Percentiles rank a stretch among this genome's conserved stretches.
Evolutionary conservation across 2,329 filamentous ascomycete species (phyloP).

Genomic region (Monilinia fructigena): DNA sequence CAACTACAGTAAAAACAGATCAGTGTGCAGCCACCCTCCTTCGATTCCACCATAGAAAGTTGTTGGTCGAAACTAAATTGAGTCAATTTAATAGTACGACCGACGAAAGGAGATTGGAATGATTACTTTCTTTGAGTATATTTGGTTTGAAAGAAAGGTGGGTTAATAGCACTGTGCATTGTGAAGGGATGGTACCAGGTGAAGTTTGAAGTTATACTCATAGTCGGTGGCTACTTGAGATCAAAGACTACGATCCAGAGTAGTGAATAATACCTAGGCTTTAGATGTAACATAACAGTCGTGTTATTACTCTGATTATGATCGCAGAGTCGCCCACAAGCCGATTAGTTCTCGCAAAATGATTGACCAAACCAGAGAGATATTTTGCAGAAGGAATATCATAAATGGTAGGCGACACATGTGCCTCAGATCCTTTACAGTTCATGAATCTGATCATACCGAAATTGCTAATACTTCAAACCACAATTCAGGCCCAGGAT

Average conservation of each 20-base stretch:
- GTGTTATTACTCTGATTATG: background rate
- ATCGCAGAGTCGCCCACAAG: background rate
- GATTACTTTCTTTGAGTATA: too few relatives aligned
- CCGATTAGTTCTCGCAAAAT: background rate
- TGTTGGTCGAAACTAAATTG: background rate
- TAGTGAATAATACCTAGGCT: too few relatives aligned
- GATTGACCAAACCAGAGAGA: background rate
- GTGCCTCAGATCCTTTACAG: background rate
- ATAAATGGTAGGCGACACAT: background rate
- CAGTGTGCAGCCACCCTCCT: background rate
- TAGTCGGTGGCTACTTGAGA: too few relatives aligned
- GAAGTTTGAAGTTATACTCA: background rate
- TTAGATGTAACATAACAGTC: background rate
- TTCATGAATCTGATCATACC: background rate
- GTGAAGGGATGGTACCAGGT: background rate
- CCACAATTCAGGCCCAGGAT: background rate
- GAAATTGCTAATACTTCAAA: background rate
- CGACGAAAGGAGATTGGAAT: too few relatives aligned
- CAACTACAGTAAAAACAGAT: background rate
- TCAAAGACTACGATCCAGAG: background rate
- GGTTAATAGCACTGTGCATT: too few relatives aligned
- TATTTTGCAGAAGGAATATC: background rate
- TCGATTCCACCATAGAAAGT: background rate
- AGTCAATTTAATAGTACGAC: too few relatives aligned
- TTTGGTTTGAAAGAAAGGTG: too few relatives aligned